Evolutionary conservation across 805 yeast species (phyloP).

Genomic region (Candida nanaspora): DNA sequence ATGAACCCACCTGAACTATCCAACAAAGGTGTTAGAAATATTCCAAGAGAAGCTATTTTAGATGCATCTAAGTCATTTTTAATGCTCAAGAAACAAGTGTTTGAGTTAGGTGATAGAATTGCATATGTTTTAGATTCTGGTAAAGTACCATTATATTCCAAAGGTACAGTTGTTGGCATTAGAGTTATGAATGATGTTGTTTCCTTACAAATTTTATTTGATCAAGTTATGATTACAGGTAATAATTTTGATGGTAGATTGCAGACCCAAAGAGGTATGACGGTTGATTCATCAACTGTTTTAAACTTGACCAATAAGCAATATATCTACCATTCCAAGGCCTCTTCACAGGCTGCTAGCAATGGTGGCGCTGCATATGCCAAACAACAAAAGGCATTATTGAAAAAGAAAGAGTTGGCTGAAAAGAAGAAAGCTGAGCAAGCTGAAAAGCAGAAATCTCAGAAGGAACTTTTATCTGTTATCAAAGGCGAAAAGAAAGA

Average conservation of each 20-base stretch:
- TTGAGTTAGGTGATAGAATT: slow-evolving; percentile 85
- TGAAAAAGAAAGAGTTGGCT: slow-evolving; percentile 3
- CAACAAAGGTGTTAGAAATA: slow-evolving; percentile 61
- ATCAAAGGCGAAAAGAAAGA: slow-evolving; percentile 30
- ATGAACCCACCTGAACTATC: slow-evolving; percentile 37
- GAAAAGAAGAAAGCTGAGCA: slow-evolving; percentile 11
- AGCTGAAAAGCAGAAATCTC: slow-evolving; percentile 21
- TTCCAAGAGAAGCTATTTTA: slow-evolving; percentile 78
- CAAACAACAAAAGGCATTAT: slow-evolving; percentile 9
- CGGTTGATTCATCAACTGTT: slow-evolving; percentile 73
- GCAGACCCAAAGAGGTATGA: slow-evolving; percentile 72
- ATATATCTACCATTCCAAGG: slow-evolving; percentile 66
- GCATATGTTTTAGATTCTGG: slow-evolving; percentile 81
- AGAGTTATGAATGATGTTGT: slow-evolving; percentile 51
- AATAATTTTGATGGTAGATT: slow-evolving; percentile 73
- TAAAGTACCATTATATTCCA: slow-evolving; percentile 77
- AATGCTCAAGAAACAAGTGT: slow-evolving; percentile 65
- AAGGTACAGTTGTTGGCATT: slow-evolving; percentile 82
- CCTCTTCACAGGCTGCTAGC: slow-evolving; percentile 37
- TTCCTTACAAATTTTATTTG: slow-evolving; percentile 76
- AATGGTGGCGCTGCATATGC: slow-evolving; percentile 11
- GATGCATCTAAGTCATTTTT: slow-evolving; percentile 69
- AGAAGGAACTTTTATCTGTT: slow-evolving; percentile 37
- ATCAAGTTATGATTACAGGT: slow-evolving; percentile 76
- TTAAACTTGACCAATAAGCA: slow-evolving; percentile 73